Conservation (phyloP, 108 stramenopile species). For the Nitzschia sp. region DNA sequence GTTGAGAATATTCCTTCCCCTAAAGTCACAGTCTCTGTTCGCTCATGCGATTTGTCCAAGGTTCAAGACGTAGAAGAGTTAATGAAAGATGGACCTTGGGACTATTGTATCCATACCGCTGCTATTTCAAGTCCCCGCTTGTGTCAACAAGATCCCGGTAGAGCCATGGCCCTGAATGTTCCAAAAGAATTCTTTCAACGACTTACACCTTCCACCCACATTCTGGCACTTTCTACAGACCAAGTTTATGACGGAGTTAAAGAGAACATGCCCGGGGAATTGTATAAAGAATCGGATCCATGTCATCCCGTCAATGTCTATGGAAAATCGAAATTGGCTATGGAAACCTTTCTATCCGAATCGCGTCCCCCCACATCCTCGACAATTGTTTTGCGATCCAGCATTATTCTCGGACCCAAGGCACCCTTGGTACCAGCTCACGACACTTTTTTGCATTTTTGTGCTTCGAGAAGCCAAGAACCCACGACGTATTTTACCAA, state of each 20-base stretch:
- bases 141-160: slow-evolving; percentile 53
- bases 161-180: slow-evolving; percentile 52
- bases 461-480: slow-evolving; percentile 26
- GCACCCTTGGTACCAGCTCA: slow-evolving; percentile 49
- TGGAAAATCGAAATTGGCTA: slow-evolving; percentile 57
- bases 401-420: slow-evolving; percentile 68
- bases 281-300: slow-evolving; percentile 41
- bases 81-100: slow-evolving; percentile 20
- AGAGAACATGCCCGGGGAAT: background rate
- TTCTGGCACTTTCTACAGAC: slow-evolving; percentile 78
- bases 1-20: background rate
- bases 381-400: slow-evolving; percentile 54
- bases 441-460: slow-evolving; percentile 77
- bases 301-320: slow-evolving; percentile 67
- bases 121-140: slow-evolving; percentile 56
- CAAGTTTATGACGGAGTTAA: slow-evolving; percentile 76
- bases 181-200: slow-evolving; percentile 48
- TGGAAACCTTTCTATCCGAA: slow-evolving; percentile 49
- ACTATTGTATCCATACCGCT: slow-evolving; percentile 71
- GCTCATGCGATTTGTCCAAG: slow-evolving; percentile 38
- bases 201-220: slow-evolving; percentile 7
- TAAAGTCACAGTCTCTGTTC: slow-evolving; percentile 8
- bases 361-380: background rate
- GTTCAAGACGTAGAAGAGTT: slow-evolving; percentile 1
- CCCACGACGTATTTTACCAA: slow-evolving; percentile 56